Base-by-base conservation (phyloP, 176 grass and related monocot species). In the Leersia perrieri region DNA sequence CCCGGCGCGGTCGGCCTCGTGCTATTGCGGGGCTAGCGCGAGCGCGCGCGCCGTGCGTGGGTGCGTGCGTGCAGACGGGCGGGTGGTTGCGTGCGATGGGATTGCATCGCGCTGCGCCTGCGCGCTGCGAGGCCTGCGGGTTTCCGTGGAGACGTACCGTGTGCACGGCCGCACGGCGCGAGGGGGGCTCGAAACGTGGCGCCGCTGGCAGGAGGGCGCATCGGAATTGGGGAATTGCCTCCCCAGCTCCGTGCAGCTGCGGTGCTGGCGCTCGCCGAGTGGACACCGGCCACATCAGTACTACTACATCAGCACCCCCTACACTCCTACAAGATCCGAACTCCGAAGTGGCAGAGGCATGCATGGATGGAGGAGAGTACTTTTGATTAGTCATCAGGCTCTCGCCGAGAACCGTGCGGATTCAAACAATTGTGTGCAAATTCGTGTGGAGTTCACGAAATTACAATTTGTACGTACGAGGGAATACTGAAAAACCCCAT, bases 141-240 rank as follows among this genome's bases (percentile, higher is more conserved):
- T 18, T 18, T 66, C 58, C 41, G 61, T n/a, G 53, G 34, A 3
- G 44, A 39, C 69, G 76, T 63, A 53, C 39, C 62, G 76, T 51
- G 51, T 20, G 47, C 47, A 22, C 47, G 18, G 47, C 47, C 47
- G 47, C 70, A n/a, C 31, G 31, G 71, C 70, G 38, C 63, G 53
- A 33, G 47, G 34, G 40, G 40, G 11, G 76, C 15, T 89, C 82
- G 87, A 89, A 89, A 89, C 82, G 18, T 51, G 47, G 47, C 47
- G 47, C 47, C 47, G 47, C 16, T 51, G 47, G 18, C 47, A 22
- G 47, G 16, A 51, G 47, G 5, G 18, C 47, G 47, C 47, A 51
- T 51, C 47, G 47, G 47, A 51, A 51, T 51, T 20, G 18, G 47
- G 16, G 47, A 7, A 6, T 51, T 51, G 42, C 47, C 47, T 51